These are phyloP conservation scores for Ogataea nakhonphanomensis DNA, from an alignment of 805 yeast genomes.

Conservation along the genomic window DNA sequence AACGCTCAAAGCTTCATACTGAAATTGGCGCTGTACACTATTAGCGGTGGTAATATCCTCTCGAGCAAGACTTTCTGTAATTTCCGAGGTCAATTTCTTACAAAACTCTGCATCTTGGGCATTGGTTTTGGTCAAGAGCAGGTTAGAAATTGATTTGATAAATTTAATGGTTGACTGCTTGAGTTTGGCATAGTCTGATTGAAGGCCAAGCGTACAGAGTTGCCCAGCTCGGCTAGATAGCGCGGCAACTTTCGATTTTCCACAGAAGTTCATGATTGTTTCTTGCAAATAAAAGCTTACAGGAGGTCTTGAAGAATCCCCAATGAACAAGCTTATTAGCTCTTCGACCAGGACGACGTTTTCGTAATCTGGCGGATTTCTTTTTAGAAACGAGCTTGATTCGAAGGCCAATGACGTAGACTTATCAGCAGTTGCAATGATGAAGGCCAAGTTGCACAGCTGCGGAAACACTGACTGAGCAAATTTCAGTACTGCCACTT, in stretches of 20 bases:
- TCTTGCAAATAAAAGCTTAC: conserved; percentile 54
- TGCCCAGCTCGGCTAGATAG: conserved; percentile 38
- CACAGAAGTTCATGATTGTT: conserved; percentile 47
- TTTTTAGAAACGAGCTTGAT: conserved; percentile 50
- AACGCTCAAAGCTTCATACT: conserved; percentile 77
- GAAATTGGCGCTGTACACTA: conserved; percentile 49
- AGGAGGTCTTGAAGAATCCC: conserved; percentile 47
- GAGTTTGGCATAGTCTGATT: conserved; percentile 48
- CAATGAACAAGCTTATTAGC: conserved; percentile 49
- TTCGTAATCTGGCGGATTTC: conserved; percentile 52
- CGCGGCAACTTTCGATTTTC: conserved; percentile 53
- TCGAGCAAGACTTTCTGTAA: conserved; percentile 44
- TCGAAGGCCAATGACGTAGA: conserved; percentile 52
- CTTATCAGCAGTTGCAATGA: conserved; percentile 63
- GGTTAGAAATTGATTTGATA: conserved; percentile 54
- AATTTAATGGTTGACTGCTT: conserved; percentile 59
- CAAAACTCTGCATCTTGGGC: conserved; percentile 32
- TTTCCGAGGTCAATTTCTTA: conserved; percentile 45
- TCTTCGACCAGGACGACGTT: conserved; percentile 39
- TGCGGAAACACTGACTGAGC: conserved; percentile 41
- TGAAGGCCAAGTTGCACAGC: conserved; percentile 35
- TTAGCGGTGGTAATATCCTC: conserved; percentile 35
- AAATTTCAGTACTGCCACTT: conserved; percentile 41
- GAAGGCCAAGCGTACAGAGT: conserved; percentile 58
- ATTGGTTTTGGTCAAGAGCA: conserved; percentile 14